Base-by-base conservation (phyloP, 1,139 yeast genomes). In the Blastobotrys illinoisensis region DNA sequence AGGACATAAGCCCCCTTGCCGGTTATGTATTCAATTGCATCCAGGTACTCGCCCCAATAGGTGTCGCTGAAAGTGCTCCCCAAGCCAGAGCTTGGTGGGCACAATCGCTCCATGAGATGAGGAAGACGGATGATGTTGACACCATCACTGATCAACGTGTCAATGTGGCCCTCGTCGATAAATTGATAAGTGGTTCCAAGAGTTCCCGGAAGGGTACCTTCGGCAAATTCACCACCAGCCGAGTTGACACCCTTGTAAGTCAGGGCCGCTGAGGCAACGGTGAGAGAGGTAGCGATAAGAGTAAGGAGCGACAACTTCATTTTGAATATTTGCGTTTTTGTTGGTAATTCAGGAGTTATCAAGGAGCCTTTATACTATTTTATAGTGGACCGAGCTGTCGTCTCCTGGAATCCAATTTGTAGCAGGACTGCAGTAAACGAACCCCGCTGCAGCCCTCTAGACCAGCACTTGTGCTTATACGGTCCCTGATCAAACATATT, bases 11-110 rank as follows among this genome's bases (percentile, higher is more conserved):
- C 51, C 3, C 45, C 48, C n/a, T 26, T 23, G 9, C 43, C 19
- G 11, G 50, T 51, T 20, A 51, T 51, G 20, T 26, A 40, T 5
- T 26, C 28, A 16, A 48, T 23, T 5, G 54, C 50, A 24, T 40
- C 26, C 14, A 21, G 14, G 32, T 40, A 47, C 14, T 43, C 44
- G 40, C 28, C 23, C 24, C 24, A 47, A 44, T 51, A 51, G 24
- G 50, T 44, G 13, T 40, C 54, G 24, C 47, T 44, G 44, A 47
- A 51, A 2, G 45, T 9, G 20, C 32, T 26, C 3, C 32, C 32
- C 21, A 43, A 4, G 45, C 21, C 45, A 13, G 19, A 11, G 21
- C 21, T 4, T 16, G 21, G 21, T 43, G 45, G 20, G 45, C 45
- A 16, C 32, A 43, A 7, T 43, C 45, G 45, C 45, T 43, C 45